These are phyloP conservation scores for Pyrrhoderma lamaoense DNA, from an alignment of 1,284 basidiomycete genomes.

Conservation along the genomic window DNA sequence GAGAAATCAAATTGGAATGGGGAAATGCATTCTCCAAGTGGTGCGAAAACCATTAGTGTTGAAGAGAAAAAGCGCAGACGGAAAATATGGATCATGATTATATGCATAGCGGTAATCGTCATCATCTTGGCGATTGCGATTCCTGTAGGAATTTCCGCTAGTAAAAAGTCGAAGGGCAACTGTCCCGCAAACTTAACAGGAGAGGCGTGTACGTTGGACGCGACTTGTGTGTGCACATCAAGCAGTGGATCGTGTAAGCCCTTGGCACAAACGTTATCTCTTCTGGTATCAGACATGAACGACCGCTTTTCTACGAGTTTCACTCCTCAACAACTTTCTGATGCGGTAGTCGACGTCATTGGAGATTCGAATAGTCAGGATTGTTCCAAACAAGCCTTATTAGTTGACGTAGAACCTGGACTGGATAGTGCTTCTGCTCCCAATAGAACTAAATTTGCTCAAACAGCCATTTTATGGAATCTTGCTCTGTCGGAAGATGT, in stretches of 20 bases:
- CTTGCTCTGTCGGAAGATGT: slow-evolving; percentile 43
- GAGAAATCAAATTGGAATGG: background rate
- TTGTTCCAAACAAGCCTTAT: slow-evolving; percentile 44
- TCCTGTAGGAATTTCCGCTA: slow-evolving; percentile 34
- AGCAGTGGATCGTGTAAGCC: slow-evolving; percentile 38
- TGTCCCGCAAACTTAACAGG: slow-evolving; percentile 42
- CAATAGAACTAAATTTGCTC: slow-evolving; percentile 50
- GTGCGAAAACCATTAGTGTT: slow-evolving; percentile 4
- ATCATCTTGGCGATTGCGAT: slow-evolving; percentile 31
- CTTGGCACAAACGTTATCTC: slow-evolving; percentile 45
- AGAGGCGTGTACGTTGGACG: slow-evolving; percentile 47
- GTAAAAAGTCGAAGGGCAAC: slow-evolving; percentile 22
- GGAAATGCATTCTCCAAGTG: slow-evolving; percentile 6
- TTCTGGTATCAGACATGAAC: slow-evolving; percentile 44
- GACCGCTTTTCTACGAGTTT: slow-evolving; percentile 42
- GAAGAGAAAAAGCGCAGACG: slow-evolving; percentile 26
- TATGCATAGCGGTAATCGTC: slow-evolving; percentile 32
- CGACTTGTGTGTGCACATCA: slow-evolving; percentile 54
- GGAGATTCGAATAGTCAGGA: slow-evolving; percentile 34
- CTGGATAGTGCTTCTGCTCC: slow-evolving; percentile 34
- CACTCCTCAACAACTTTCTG: slow-evolving; percentile 36
- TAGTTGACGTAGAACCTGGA: slow-evolving; percentile 49
- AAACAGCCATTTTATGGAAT: slow-evolving; percentile 54
- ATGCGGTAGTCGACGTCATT: slow-evolving; percentile 42
- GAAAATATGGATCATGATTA: slow-evolving; percentile 26